phyloP scores from a whole-genome alignment of 2,329 filamentous ascomycete genomes.

The Ophiostoma pallidulum region DNA sequence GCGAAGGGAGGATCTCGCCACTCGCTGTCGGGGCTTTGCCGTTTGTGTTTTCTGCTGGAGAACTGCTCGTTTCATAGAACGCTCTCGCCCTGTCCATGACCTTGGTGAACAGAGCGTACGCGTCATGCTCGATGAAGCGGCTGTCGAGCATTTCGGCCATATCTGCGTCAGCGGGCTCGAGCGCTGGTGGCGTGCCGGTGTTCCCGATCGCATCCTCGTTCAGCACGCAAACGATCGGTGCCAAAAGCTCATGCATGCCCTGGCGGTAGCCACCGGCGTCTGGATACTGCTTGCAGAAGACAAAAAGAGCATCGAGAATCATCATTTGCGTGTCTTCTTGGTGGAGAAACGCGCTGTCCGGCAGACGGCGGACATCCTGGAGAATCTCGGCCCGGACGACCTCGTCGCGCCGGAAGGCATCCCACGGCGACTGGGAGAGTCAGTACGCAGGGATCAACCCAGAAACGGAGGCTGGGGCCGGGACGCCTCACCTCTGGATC shows the following conservation, averaged over 20 bases:
- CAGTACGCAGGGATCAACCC: not conserved
- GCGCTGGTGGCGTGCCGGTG: conserved; percentile 20
- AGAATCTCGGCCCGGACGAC: conserved; percentile 76
- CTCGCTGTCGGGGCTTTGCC: not conserved
- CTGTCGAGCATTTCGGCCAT: conserved; percentile 62
- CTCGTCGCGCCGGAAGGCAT: conserved; percentile 77
- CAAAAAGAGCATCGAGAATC: conserved; percentile 81
- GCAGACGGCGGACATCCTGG: conserved; percentile 89
- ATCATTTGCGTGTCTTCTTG: conserved; percentile 67
- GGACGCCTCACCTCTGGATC: conserved; percentile 46
- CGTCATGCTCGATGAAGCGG: conserved; percentile 76
- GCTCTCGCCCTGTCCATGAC: conserved; percentile 80
- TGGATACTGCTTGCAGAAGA: conserved; percentile 89
- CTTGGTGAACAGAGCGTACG: conserved; percentile 74
- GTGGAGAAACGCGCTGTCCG: conserved; percentile 85
- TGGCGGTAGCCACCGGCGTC: conserved; percentile 85
- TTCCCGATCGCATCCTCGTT: conserved; percentile 63
- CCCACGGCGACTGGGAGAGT: conserved; percentile 71
- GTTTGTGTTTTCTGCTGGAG: conserved; percentile 11
- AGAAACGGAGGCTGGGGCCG: not conserved
- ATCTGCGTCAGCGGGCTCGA: conserved; percentile 33
- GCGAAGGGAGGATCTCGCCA: conserved; percentile 10
- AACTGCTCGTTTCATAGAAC: conserved; percentile 69
- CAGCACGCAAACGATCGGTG: conserved; percentile 77
- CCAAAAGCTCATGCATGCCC: conserved; percentile 94